These are phyloP conservation scores for Nakazawaea sp. DNA, from an alignment of 805 yeast species.

Conservation along the genomic window DNA sequence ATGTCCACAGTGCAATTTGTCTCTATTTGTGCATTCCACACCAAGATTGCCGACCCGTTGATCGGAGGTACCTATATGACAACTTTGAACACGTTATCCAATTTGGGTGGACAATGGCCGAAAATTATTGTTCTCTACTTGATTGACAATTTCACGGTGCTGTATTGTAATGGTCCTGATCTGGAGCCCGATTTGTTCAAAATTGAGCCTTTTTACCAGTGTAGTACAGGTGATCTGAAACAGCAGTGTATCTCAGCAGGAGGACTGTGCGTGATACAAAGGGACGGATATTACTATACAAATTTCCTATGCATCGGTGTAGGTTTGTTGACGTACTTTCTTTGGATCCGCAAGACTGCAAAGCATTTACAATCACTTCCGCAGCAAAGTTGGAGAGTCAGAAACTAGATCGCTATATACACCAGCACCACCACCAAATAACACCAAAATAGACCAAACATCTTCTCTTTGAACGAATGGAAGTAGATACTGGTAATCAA, in stretches of 20 bases:
- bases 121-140: constrained; percentile 68
- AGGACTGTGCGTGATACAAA: constrained; percentile 46
- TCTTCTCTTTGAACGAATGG: constrained; percentile 73
- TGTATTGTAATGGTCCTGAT: constrained; percentile 38
- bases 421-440: constrained; percentile 40
- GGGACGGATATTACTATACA: constrained; percentile 83
- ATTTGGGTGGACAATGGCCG: constrained; percentile 98
- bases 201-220: constrained; percentile 20
- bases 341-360: constrained; percentile 61
- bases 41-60: constrained; percentile 88
- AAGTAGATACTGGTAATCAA: constrained; percentile 78
- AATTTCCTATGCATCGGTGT: constrained; percentile 63
- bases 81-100: constrained; percentile 82
- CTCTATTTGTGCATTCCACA: constrained; percentile 89
- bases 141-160: constrained; percentile 71
- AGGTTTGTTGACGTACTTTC: constrained; percentile 59
- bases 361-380: constrained; percentile 66
- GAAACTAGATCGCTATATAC: constrained; percentile 21
- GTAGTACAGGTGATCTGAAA: constrained; percentile 28
- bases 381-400: constrained; percentile 68
- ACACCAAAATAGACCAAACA: constrained; percentile 64
- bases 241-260: constrained; percentile 42
- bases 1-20: constrained; percentile 96
- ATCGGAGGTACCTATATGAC: constrained; percentile 99
- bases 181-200: constrained; percentile 18